phyloP scores from a whole-genome alignment of 2,329 filamentous ascomycete species.

The Bipolaris victoriae region DNA sequence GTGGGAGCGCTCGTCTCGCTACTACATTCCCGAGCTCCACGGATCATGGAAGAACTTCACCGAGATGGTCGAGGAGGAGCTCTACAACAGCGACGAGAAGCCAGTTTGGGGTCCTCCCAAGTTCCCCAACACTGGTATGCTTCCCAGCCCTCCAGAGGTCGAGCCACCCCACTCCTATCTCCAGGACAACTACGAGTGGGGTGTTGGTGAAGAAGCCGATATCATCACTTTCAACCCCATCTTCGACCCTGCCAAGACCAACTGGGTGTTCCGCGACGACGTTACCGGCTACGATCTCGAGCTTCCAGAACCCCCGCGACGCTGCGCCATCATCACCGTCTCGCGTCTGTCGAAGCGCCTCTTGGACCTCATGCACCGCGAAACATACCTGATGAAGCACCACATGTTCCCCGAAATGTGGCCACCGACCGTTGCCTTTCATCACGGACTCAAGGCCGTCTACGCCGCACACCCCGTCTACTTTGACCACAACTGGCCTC shows the following conservation, averaged over 20 bases:
- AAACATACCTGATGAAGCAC: slow-evolving; percentile 74
- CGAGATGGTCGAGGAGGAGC: slow-evolving; percentile 65
- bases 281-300: slow-evolving; percentile 69
- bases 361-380: slow-evolving; percentile 77
- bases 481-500: slow-evolving; percentile 75
- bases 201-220: slow-evolving; percentile 76
- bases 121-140: slow-evolving; percentile 57
- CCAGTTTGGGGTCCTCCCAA: slow-evolving; percentile 70
- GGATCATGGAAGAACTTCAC: slow-evolving; percentile 73
- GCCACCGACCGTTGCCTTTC: slow-evolving; percentile 72
- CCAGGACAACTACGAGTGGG: slow-evolving; percentile 74
- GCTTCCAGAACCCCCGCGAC: slow-evolving; percentile 66
- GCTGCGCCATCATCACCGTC: slow-evolving; percentile 79
- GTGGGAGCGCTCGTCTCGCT: slow-evolving; percentile 76
- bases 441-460: slow-evolving; percentile 80
- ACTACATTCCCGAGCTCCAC: slow-evolving; percentile 73
- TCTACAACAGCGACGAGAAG: slow-evolving; percentile 54
- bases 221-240: slow-evolving; percentile 78
- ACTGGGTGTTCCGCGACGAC: slow-evolving; percentile 73
- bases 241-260: slow-evolving; percentile 74
- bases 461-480: slow-evolving; percentile 80
- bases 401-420: slow-evolving; percentile 80
- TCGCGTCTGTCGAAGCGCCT: slow-evolving; percentile 74
- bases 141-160: slow-evolving; percentile 67
- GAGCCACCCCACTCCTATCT: slow-evolving; percentile 65